Percentiles rank a stretch among this genome's conserved stretches.
phyloP scores from a whole-genome alignment of 257 asterid species.

The Solanum acaule region DNA sequence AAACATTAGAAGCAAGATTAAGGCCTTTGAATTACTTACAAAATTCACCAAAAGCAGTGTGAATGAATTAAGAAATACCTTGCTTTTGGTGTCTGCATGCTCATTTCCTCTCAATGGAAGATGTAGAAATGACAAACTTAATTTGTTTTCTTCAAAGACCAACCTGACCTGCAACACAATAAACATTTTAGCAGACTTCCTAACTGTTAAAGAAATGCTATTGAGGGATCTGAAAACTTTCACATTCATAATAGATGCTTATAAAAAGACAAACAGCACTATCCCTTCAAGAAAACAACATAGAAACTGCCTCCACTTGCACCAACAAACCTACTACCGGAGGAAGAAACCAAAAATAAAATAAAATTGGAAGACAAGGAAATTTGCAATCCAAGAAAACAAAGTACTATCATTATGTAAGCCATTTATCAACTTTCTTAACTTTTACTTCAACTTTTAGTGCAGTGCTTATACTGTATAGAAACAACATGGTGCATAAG shows the following conservation, averaged over 20 bases:
- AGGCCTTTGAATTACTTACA: not conserved
- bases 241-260: slow-evolving; percentile 21
- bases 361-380: not conserved
- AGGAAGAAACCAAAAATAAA: slow-evolving; percentile 3
- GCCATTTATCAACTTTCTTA: slow-evolving; percentile 26
- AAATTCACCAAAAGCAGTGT: not conserved
- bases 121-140: slow-evolving; percentile 17
- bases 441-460: slow-evolving; percentile 42
- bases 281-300: slow-evolving; percentile 66
- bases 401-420: slow-evolving; percentile 23
- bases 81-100: slow-evolving; percentile 77
- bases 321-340: slow-evolving; percentile 45
- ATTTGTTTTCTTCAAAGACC: slow-evolving; percentile 27
- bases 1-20: not conserved
- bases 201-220: not conserved
- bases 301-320: slow-evolving; percentile 84
- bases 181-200: slow-evolving; percentile 16
- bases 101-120: slow-evolving; percentile 10
- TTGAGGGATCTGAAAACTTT: not conserved
- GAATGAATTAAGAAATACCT: slow-evolving; percentile 31
- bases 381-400: slow-evolving; percentile 23
- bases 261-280: slow-evolving; percentile 32
- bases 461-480: slow-evolving; percentile 30
- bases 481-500: slow-evolving; percentile 22
- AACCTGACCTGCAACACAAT: slow-evolving; percentile 43